These are phyloP conservation scores for Lupinus albus DNA, from an alignment of 306 rosid genomes.

Conservation along the genomic window DNA sequence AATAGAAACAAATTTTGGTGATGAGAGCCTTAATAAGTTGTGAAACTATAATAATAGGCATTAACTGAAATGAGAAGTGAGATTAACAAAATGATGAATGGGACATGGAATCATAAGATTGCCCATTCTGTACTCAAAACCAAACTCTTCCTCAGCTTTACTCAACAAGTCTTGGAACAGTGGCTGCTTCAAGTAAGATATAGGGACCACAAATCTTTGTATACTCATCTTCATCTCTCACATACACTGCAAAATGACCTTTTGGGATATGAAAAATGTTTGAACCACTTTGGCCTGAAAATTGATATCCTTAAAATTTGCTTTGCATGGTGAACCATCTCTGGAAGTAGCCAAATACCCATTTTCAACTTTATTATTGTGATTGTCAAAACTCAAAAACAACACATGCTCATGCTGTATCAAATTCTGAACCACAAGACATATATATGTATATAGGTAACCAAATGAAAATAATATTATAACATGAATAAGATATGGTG, in stretches of 20 bases:
- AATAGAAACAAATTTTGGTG: neutral
- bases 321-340: conserved; percentile 45
- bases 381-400: neutral
- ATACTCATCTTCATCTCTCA: conserved; percentile 38
- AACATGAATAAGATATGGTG: neutral
- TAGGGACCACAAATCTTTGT: conserved; percentile 51
- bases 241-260: conserved; percentile 56
- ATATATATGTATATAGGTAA: neutral
- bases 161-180: conserved; percentile 48
- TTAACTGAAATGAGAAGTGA: conserved; percentile 41
- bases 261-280: conserved; percentile 40
- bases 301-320: conserved; percentile 22
- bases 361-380: neutral
- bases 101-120: conserved; percentile 52
- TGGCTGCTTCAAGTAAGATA: conserved; percentile 52
- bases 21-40: neutral
- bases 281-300: neutral
- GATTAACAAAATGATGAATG: conserved; percentile 42
- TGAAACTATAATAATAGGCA: neutral
- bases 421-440: neutral
- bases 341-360: conserved; percentile 45
- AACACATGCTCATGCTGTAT: neutral
- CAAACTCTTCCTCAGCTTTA: conserved; percentile 50
- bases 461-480: neutral
- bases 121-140: conserved; percentile 45